Evolutionary conservation across 768 basidiomycete species (phyloP), one percentile per base, ranked within the genome.

Genomic region (Mycena rosella): DNA sequence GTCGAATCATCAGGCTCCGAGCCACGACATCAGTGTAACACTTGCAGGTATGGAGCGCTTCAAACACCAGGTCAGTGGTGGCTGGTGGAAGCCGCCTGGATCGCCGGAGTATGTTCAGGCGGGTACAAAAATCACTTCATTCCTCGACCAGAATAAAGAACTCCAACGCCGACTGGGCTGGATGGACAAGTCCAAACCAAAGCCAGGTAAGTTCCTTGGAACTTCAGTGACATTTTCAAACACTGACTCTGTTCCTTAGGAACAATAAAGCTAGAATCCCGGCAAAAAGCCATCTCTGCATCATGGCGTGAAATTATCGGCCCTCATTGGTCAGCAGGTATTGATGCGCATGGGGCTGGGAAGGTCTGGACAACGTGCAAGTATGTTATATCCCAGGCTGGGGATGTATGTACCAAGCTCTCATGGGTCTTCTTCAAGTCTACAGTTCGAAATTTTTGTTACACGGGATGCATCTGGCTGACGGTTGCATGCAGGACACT

Each of bases 161-260:
- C 55, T 69, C 6, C 68, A 65, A 48, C 62, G 57, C 3, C 68
- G 68, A 6, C 60, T 69, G 6, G 68, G 68, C 24, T 69, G 68
- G 68, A 51, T 54, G n/a, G 67, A 63, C n/a, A 48, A 57, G 20
- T 30, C 32, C 4, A 57, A 57, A 27, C 55, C 55, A 44, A 57
- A 42, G 22, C 55, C 55, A 11, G 55, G 55, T 57, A 18, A 27
- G 55, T 44, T 17, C 24, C 9, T 42, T 27, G 2, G 3, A 3
- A 42, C 11, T 55, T 36, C 11, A n/a, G n/a, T n/a, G n/a, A 7
- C n/a, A 47, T 11, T 47, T 26, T n/a, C 18, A 24, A 17, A 3
- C 24, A 13, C 18, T 20, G 5, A 11, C 5, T 34, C 32, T 34
- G 11, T 11, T 6, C 11, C 32, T n/a, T 34, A 34, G 32, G 32